These are phyloP conservation scores for Fusarium chlamydosporum DNA, from an alignment of 2,329 filamentous ascomycete species.

Conservation along the genomic window DNA sequence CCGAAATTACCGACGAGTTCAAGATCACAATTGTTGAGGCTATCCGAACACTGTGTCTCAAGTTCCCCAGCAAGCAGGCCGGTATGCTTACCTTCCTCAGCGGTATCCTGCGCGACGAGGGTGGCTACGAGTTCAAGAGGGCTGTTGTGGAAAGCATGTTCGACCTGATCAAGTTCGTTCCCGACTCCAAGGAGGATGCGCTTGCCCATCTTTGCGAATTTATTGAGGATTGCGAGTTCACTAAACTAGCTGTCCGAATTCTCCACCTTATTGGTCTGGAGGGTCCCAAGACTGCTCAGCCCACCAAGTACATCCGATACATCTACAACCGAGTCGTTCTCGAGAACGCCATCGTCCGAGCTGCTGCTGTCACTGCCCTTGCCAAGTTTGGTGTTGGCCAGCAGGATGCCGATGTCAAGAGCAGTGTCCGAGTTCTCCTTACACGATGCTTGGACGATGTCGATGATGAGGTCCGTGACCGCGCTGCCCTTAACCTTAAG, in stretches of 20 bases:
- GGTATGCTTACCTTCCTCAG: constrained; percentile 98
- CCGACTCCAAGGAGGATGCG: constrained; percentile 84
- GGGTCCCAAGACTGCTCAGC: constrained; percentile 93
- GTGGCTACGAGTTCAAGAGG: constrained; percentile 98
- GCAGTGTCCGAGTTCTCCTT: constrained; percentile 91
- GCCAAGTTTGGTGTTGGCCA: constrained; percentile 98
- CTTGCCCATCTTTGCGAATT: constrained; percentile 98
- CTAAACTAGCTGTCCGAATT: constrained; percentile 95
- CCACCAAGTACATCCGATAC: constrained; percentile 98
- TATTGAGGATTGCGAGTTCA: constrained; percentile 99
- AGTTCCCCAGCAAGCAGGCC: constrained; percentile 98
- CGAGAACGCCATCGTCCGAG: constrained; percentile 95
- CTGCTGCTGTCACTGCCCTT: constrained; percentile 93
- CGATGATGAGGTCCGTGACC: constrained; percentile 96
- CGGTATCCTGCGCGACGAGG: constrained; percentile 95
- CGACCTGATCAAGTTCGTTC: constrained; percentile 98
- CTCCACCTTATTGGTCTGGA: constrained; percentile 94
- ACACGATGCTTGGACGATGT: constrained; percentile 95
- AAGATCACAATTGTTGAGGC: constrained; percentile 99
- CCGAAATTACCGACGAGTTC: constrained; percentile 98
- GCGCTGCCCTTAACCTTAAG: constrained; percentile 90
- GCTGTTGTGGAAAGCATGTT: constrained; percentile 99
- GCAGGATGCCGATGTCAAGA: constrained; percentile 96
- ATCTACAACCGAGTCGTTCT: constrained; percentile 99
- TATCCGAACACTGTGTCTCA: constrained; percentile 94